phyloP scores from a whole-genome alignment of 768 basidiomycete species.

The Suillus cothurnatus region DNA sequence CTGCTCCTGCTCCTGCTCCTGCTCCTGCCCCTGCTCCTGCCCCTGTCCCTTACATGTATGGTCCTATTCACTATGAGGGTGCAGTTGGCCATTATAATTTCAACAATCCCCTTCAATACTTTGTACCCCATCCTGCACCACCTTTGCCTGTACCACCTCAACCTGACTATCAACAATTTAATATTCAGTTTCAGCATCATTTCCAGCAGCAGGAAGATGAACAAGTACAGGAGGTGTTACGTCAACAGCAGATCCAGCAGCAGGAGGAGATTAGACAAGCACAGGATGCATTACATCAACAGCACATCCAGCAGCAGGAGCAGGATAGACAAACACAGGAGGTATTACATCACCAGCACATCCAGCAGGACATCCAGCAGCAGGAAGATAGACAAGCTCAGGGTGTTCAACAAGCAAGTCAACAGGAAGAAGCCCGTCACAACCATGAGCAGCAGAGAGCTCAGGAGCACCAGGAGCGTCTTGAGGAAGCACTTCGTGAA shows the following conservation, averaged over 20 bases:
- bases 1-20: too few relatives aligned
- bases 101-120: not conserved
- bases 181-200: not conserved
- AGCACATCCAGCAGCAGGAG: too few relatives aligned
- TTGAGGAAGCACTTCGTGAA: not conserved
- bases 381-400: not conserved
- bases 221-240: not conserved
- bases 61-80: not conserved
- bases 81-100: not conserved
- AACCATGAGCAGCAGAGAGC: not conserved
- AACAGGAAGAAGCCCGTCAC: not conserved
- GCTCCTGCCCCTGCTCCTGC: too few relatives aligned
- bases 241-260: not conserved
- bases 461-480: not conserved
- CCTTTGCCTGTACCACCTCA: not conserved
- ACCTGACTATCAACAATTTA: not conserved
- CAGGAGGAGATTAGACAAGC: not conserved
- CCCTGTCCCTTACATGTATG: not conserved
- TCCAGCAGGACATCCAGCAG: not conserved
- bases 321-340: not conserved
- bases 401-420: not conserved
- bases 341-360: not conserved
- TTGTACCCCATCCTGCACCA: not conserved
- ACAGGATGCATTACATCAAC: too few relatives aligned
- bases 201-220: not conserved